phyloP scores from a whole-genome alignment of 78 protist species.

The Emiliania huxleyi region DNA sequence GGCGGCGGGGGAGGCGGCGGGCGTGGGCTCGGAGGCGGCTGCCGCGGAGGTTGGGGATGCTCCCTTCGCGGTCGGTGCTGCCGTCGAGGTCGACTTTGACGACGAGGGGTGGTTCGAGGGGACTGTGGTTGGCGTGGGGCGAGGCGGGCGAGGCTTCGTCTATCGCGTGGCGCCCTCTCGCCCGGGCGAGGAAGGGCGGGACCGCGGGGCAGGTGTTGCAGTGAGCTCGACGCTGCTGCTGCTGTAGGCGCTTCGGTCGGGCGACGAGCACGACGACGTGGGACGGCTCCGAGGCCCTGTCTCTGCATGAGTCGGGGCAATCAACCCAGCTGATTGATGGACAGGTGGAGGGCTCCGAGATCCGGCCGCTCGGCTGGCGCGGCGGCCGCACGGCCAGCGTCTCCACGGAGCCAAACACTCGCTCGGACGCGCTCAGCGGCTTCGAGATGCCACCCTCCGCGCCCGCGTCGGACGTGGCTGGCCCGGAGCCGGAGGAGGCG shows the following conservation, averaged over 20 bases:
- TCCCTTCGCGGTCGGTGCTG: not conserved
- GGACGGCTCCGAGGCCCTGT: not conserved
- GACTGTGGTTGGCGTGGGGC: not conserved
- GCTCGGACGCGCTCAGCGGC: not conserved
- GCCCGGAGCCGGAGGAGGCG: too few relatives aligned
- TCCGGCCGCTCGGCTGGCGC: not conserved
- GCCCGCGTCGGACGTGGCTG: too few relatives aligned
- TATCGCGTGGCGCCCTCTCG: not conserved
- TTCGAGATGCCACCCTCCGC: too few relatives aligned
- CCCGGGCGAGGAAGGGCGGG: too few relatives aligned
- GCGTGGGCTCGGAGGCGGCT: not conserved
- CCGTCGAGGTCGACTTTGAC: constrained; percentile 1
- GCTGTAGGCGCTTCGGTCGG: too few relatives aligned
- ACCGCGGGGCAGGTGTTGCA: too few relatives aligned
- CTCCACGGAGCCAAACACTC: not conserved
- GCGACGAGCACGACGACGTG: not conserved
- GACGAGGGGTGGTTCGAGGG: not conserved
- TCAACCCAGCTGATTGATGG: too few relatives aligned
- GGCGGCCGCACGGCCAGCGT: not conserved
- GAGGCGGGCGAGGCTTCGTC: not conserved
- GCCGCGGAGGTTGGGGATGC: not conserved
- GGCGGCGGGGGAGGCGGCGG: not conserved
- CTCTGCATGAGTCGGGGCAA: too few relatives aligned
- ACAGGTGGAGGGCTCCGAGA: not conserved
- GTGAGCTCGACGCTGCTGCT: too few relatives aligned